phyloP scores from a whole-genome alignment of 202 grass and related monocot genomes.

The Eragrostis tef region DNA sequence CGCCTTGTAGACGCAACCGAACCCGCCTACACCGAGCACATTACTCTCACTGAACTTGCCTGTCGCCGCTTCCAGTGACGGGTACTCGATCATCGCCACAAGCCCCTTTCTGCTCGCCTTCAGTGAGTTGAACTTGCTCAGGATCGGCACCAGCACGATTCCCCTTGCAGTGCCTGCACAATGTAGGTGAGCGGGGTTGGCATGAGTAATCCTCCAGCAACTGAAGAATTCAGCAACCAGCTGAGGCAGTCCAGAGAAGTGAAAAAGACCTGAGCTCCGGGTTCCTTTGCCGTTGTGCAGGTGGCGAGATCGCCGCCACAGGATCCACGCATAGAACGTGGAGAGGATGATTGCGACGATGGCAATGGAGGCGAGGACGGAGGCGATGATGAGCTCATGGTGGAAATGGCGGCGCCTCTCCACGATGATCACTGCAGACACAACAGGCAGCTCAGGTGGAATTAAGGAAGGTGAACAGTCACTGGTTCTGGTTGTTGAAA shows the following conservation, averaged over 20 bases:
- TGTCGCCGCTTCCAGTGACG: conserved; percentile 65
- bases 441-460: not conserved
- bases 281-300: conserved; percentile 46
- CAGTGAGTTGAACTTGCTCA: conserved; percentile 77
- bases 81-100: conserved; percentile 75
- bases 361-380: conserved; percentile 60
- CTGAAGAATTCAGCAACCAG: conserved; percentile 10
- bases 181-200: not conserved
- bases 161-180: conserved; percentile 52
- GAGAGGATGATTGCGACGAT: conserved; percentile 66
- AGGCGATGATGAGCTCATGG: conserved; percentile 64
- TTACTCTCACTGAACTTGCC: conserved; percentile 77
- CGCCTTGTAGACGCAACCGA: conserved; percentile 83
- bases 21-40: conserved; percentile 79
- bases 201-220: conserved; percentile 21
- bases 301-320: conserved; percentile 67
- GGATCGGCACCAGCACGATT: conserved; percentile 64
- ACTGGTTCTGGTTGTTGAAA: conserved; percentile 6
- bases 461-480: not conserved
- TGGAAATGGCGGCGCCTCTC: conserved; percentile 62
- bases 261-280: conserved; percentile 60
- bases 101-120: conserved; percentile 78
- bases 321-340: conserved; percentile 62
- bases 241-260: not conserved
- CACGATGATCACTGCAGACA: conserved; percentile 53